Evolutionary conservation across 2,329 filamentous ascomycete genomes (phyloP).

Genomic region (Cadophora gregata): DNA sequence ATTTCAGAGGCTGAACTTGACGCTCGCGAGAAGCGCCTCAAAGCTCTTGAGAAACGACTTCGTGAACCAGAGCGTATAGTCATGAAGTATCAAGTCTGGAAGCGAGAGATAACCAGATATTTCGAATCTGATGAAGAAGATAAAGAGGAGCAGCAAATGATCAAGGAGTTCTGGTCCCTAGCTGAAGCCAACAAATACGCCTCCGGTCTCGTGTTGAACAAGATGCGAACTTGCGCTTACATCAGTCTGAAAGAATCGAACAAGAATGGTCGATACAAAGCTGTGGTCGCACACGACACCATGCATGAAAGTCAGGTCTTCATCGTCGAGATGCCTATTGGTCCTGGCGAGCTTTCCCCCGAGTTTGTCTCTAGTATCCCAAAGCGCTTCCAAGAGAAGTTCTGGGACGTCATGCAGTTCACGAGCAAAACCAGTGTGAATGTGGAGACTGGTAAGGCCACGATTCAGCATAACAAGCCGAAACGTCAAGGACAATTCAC

Average conservation of each 20-base stretch:
- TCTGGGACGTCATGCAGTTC: conserved; percentile 11
- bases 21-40: not conserved
- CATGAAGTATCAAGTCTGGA: conserved; percentile 4
- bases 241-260: not conserved
- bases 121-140: not conserved
- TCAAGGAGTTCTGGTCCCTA: not conserved
- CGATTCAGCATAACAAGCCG: not conserved
- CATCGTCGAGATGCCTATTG: not conserved
- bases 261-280: not conserved
- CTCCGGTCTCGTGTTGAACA: not conserved
- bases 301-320: not conserved
- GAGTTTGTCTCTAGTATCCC: not conserved
- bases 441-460: not conserved
- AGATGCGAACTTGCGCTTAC: not conserved
- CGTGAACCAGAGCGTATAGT: not conserved
- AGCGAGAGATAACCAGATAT: not conserved
- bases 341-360: not conserved
- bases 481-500: conserved; percentile 1
- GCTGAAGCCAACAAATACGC: conserved; percentile 22
- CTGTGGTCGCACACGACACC: not conserved
- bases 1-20: not conserved
- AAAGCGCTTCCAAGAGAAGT: not conserved
- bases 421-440: not conserved
- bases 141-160: not conserved
- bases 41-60: not conserved